phyloP scores from a whole-genome alignment of 2,329 filamentous ascomycete species.

The Diaporthe destruens region DNA sequence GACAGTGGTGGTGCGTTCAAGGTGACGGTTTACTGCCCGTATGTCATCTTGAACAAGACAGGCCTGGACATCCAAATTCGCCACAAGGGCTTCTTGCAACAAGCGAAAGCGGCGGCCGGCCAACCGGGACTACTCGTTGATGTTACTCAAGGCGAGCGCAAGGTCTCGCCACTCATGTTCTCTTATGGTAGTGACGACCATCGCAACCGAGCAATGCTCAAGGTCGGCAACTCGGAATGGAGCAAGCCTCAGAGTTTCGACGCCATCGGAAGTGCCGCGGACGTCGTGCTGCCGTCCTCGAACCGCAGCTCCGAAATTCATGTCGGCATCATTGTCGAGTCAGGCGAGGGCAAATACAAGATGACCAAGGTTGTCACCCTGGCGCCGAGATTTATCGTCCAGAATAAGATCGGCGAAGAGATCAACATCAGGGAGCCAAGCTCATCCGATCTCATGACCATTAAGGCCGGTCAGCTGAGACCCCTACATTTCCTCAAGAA shows the following conservation, averaged over 20 bases:
- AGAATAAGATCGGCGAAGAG: constrained; percentile 91
- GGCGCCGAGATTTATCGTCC: constrained; percentile 90
- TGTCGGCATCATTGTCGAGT: constrained; percentile 86
- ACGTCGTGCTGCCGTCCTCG: constrained; percentile 83
- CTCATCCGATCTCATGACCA: constrained; percentile 84
- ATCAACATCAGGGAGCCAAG: constrained; percentile 92
- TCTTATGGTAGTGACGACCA: constrained; percentile 90
- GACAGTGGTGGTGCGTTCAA: constrained; percentile 96
- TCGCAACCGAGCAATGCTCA: constrained; percentile 89
- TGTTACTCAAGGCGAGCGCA: constrained; percentile 67
- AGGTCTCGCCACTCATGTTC: constrained; percentile 94
- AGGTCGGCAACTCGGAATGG: constrained; percentile 91
- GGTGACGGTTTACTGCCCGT: constrained; percentile 94
- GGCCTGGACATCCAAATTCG: constrained; percentile 89
- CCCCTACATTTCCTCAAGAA: constrained; percentile 92
- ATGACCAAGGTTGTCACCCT: constrained; percentile 95
- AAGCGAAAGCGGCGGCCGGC: constrained; percentile 85
- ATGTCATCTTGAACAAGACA: constrained; percentile 95
- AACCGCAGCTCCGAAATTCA: constrained; percentile 85
- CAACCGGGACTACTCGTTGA: constrained; percentile 68
- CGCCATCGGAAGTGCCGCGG: constrained; percentile 92
- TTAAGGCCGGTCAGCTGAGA: constrained; percentile 83
- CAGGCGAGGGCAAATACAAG: constrained; percentile 97
- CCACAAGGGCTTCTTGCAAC: constrained; percentile 89
- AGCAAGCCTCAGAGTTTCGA: constrained; percentile 99